Evolutionary conservation across 1,284 basidiomycete genomes (phyloP).

Genomic region (Phylloboletellus chloephorus): DNA sequence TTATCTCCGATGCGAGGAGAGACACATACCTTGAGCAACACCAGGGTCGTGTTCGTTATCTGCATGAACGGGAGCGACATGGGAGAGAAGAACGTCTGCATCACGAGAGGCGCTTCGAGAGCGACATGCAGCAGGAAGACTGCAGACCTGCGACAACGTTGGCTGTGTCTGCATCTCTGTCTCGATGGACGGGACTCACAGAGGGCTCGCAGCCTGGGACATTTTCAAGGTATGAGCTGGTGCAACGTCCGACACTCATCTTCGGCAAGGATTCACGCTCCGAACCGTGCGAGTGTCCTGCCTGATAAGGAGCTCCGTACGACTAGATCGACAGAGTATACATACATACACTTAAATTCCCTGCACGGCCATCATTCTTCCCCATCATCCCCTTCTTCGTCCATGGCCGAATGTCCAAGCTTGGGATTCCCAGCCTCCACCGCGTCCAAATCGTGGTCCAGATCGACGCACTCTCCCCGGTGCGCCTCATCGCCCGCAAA

Average conservation of each 20-base stretch:
- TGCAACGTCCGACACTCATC: too few relatives aligned
- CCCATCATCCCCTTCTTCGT: constrained; percentile 29
- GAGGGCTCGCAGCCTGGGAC: constrained; percentile 32
- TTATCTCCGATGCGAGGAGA: background rate
- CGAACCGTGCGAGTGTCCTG: constrained; percentile 26
- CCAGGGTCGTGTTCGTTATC: constrained; percentile 72
- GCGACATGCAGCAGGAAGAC: constrained; percentile 76
- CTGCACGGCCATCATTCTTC: constrained; percentile 20
- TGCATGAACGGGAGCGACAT: constrained; percentile 64
- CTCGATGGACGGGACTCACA: constrained; percentile 26
- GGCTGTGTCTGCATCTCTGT: background rate
- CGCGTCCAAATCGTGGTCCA: constrained; percentile 40
- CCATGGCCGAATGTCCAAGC: constrained; percentile 20
- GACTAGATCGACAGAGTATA: constrained; percentile 15
- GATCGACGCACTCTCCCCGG: constrained; percentile 35
- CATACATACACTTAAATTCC: constrained; percentile 7
- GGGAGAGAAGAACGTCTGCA: constrained; percentile 69
- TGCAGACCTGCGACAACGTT: constrained; percentile 37
- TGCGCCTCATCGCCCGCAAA: constrained; percentile 31
- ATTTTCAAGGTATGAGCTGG: constrained; percentile 16
- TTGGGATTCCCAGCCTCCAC: constrained; percentile 28
- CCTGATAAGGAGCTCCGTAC: constrained; percentile 14
- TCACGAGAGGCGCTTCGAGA: constrained; percentile 66
- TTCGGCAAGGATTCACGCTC: constrained; percentile 18
- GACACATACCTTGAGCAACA: constrained; percentile 60